Conservation (phyloP, 2,329 filamentous ascomycete genomes). For the Septoria linicola region DNA sequence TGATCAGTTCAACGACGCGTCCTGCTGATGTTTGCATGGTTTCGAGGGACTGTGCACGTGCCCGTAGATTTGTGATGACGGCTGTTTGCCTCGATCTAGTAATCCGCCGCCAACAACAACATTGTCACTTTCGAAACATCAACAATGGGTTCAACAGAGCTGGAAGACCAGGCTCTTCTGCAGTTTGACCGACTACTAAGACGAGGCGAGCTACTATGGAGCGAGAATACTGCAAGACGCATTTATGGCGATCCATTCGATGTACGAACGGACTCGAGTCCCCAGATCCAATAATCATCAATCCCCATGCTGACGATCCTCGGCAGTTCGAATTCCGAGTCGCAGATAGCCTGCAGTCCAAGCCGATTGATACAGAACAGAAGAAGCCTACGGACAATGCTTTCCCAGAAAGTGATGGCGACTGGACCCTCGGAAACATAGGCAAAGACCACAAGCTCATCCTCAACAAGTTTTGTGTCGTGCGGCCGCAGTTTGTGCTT, state of each 20-base stretch:
- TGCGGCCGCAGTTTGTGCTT: conserved; percentile 41
- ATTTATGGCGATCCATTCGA: conserved; percentile 6
- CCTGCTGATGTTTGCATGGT: no score
- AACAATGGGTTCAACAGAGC: conserved; percentile 5
- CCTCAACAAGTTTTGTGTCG: conserved; percentile 42
- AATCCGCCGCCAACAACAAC: background rate
- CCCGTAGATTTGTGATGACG: no score
- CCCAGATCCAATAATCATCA: background rate
- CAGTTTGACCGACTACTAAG: conserved; percentile 18
- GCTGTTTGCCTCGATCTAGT: no score
- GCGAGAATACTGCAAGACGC: conserved; percentile 3
- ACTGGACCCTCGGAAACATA: conserved; percentile 34
- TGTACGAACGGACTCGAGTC: conserved; percentile 2
- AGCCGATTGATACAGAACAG: conserved; percentile 19
- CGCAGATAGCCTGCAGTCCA: conserved; percentile 17
- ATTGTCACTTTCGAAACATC: background rate
- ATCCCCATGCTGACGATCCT: background rate
- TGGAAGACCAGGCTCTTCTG: conserved; percentile 12
- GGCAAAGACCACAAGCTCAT: conserved; percentile 38
- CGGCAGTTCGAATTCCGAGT: conserved; percentile 21
- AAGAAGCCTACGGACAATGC: conserved; percentile 7
- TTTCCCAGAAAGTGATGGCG: conserved; percentile 20
- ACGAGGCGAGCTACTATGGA: conserved; percentile 17
- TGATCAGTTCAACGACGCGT: no score
- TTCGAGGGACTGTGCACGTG: no score